A percentile compares a stretch with the other conserved stretches of the same genome.
Conservation (phyloP, 2,329 filamentous ascomycete species). For the Keithomyces neogunnii region DNA sequence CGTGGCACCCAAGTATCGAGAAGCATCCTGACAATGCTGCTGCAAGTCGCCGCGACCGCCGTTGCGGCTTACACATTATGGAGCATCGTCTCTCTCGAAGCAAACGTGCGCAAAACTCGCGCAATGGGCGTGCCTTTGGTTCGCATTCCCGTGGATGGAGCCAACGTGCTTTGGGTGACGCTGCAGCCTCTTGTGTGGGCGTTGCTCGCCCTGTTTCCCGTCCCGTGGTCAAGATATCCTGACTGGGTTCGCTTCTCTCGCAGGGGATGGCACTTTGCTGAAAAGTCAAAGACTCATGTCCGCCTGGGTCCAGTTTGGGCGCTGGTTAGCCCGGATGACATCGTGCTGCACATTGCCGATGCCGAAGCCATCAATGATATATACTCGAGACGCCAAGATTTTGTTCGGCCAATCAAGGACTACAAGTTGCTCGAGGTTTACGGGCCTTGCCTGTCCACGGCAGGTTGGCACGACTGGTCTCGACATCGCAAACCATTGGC, state of each 20-base stretch:
- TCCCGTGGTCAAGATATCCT: not conserved
- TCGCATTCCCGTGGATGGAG: not conserved
- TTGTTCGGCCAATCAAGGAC: constrained; percentile 3
- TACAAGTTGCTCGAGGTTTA: constrained; percentile 3
- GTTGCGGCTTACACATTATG: not conserved
- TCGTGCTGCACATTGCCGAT: not conserved
- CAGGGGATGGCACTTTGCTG: not conserved
- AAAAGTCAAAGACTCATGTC: not conserved
- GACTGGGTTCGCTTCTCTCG: not conserved
- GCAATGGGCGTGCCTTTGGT: not conserved
- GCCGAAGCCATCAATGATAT: constrained; percentile 1
- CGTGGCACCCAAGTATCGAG: no score
- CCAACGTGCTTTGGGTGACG: constrained; percentile 17
- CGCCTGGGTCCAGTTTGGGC: not conserved
- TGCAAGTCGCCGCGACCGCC: no score
- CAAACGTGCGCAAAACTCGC: not conserved
- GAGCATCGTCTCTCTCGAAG: not conserved
- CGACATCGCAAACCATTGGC: constrained; percentile 2
- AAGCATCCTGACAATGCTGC: no score
- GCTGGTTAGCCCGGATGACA: not conserved
- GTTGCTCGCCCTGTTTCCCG: not conserved
- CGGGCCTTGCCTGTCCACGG: constrained; percentile 1
- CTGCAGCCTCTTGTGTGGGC: not conserved
- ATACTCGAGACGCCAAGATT: constrained; percentile 1
- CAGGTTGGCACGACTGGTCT: constrained; percentile 3